phyloP scores from a whole-genome alignment of 2,329 filamentous ascomycete genomes.

The Thelonectria rubi region DNA sequence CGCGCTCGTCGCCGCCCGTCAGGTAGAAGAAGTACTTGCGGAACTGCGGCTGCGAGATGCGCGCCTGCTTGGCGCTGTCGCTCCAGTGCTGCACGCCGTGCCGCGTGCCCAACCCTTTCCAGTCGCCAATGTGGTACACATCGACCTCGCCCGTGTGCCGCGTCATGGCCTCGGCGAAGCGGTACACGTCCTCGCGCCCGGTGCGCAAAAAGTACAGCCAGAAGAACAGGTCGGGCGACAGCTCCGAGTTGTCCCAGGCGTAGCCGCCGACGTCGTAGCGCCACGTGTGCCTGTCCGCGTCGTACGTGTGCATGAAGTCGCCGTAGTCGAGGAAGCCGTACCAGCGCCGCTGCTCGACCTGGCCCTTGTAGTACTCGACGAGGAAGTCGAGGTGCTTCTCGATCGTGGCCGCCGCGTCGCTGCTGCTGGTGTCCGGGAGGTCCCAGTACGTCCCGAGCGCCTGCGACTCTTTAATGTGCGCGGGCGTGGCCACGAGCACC shows the following conservation, averaged over 20 bases:
- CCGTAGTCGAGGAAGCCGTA: constrained; percentile 72
- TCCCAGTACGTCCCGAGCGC: constrained; percentile 66
- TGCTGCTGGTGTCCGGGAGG: constrained; percentile 46
- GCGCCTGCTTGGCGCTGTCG: constrained; percentile 69
- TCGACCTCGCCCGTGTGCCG: constrained; percentile 70
- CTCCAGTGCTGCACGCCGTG: constrained; percentile 70
- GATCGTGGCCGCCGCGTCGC: constrained; percentile 47
- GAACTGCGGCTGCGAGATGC: constrained; percentile 65
- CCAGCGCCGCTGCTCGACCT: constrained; percentile 67
- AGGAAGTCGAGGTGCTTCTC: constrained; percentile 65
- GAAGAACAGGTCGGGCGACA: constrained; percentile 69
- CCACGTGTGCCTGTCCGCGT: constrained; percentile 67
- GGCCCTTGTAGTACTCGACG: constrained; percentile 62
- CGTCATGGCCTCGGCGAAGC: constrained; percentile 66
- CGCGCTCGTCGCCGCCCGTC: constrained; percentile 65
- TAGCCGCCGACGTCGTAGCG: constrained; percentile 71
- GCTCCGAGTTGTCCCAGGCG: constrained; percentile 72
- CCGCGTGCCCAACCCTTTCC: constrained; percentile 67
- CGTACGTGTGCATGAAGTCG: constrained; percentile 71
- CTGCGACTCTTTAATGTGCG: constrained; percentile 60
- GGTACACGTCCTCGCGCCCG: constrained; percentile 64
- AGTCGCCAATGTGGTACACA: constrained; percentile 66
- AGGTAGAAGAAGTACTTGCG: constrained; percentile 65
- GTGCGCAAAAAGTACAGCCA: constrained; percentile 71
- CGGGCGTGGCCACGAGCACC: constrained; percentile 57